Conservation (phyloP, 768 basidiomycete species). For the Lactifluus echinatus region DNA sequence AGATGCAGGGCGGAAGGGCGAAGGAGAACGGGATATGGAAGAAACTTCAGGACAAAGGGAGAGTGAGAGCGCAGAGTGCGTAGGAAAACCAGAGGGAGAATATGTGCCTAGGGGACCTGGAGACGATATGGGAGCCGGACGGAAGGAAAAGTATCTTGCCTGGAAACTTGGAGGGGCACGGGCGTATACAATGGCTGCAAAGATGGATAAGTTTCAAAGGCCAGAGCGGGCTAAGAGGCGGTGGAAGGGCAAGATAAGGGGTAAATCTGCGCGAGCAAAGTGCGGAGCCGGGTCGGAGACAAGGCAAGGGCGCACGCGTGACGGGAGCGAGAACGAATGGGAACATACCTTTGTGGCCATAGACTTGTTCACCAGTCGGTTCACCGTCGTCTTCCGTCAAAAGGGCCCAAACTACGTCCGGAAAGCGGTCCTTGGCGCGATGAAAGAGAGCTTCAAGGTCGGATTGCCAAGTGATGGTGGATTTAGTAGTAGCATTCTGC, state of each 20-base stretch:
- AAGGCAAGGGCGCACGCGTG: no score
- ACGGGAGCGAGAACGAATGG: not conserved
- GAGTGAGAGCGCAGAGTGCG: constrained; percentile 55
- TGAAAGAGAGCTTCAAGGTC: constrained; percentile 72
- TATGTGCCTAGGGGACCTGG: constrained; percentile 35
- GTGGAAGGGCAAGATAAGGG: not conserved
- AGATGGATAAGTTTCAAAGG: not conserved
- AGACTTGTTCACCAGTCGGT: constrained; percentile 45
- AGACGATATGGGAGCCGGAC: constrained; percentile 45
- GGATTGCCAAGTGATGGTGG: constrained; percentile 68
- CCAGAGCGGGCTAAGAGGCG: not conserved
- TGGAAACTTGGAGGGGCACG: constrained; percentile 91
- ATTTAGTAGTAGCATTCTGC: constrained; percentile 56
- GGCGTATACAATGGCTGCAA: constrained; percentile 83
- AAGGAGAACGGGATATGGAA: constrained; percentile 36
- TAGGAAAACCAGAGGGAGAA: constrained; percentile 39
- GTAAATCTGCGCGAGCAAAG: not conserved
- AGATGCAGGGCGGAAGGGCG: constrained; percentile 33
- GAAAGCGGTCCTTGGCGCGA: constrained; percentile 83
- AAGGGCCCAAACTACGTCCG: constrained; percentile 94
- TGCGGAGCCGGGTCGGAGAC: no score
- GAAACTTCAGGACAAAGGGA: constrained; percentile 37
- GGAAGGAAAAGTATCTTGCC: constrained; percentile 76
- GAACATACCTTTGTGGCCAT: constrained; percentile 87
- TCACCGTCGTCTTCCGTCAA: constrained; percentile 39